phyloP scores from a whole-genome alignment of 2,329 filamentous ascomycete genomes.

The Zymoseptoria ardabiliae region DNA sequence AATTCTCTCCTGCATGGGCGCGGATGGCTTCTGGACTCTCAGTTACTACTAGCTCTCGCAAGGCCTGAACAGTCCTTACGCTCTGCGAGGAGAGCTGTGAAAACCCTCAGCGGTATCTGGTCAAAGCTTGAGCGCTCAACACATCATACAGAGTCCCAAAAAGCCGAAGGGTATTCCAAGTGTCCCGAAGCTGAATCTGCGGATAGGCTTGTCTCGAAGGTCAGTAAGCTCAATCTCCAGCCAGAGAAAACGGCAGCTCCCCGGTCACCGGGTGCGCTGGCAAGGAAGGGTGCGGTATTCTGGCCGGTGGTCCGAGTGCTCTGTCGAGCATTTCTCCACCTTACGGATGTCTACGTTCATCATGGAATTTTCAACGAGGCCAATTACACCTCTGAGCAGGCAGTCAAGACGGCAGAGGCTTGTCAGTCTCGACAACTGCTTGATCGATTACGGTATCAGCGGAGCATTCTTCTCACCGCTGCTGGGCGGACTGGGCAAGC shows the following conservation, averaged over 20 bases:
- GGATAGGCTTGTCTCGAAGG: slow-evolving; percentile 15
- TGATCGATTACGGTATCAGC: slow-evolving; percentile 14
- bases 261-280: background rate
- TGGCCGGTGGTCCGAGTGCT: slow-evolving; percentile 74
- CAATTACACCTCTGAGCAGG: slow-evolving; percentile 78
- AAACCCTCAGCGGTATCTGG: slow-evolving; percentile 25
- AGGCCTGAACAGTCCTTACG: slow-evolving; percentile 17
- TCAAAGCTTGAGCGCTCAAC: slow-evolving; percentile 15
- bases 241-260: slow-evolving; percentile 27
- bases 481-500: slow-evolving; percentile 25
- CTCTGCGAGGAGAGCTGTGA: slow-evolving; percentile 24
- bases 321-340: slow-evolving; percentile 61
- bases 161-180: slow-evolving; percentile 9
- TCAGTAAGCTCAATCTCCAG: slow-evolving; percentile 29
- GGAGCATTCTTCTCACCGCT: slow-evolving; percentile 17
- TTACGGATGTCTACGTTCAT: slow-evolving; percentile 72
- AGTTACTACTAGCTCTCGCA: slow-evolving; percentile 12
- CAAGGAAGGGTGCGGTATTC: slow-evolving; percentile 57
- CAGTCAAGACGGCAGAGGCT: slow-evolving; percentile 61
- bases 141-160: slow-evolving; percentile 7
- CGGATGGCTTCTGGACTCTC: slow-evolving; percentile 25
- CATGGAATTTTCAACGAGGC: slow-evolving; percentile 85
- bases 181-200: slow-evolving; percentile 3
- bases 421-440: slow-evolving; percentile 12
- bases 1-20: slow-evolving; percentile 21